phyloP scores from a whole-genome alignment of 176 grass and related monocot species.

The Hsuehochloa calcarea region DNA sequence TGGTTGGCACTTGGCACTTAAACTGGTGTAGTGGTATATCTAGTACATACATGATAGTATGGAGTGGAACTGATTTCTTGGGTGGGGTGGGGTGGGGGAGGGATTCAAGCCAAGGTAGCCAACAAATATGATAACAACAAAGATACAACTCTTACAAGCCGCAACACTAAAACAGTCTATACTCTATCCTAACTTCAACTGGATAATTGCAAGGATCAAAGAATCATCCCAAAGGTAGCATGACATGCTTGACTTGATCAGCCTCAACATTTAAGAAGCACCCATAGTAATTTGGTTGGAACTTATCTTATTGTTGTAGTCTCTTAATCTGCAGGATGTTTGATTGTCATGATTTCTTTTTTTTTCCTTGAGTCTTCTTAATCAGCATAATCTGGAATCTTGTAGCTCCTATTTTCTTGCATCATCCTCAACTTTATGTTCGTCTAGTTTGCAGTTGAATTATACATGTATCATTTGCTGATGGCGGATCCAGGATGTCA shows the following conservation, averaged over 20 bases:
- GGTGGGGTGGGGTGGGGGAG: too few relatives aligned
- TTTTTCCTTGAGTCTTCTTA: not conserved
- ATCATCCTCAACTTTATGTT: not conserved
- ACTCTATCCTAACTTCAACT: constrained; percentile 9
- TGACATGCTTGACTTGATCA: constrained; percentile 1
- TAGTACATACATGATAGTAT: not conserved
- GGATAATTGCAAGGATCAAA: not conserved
- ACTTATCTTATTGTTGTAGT: not conserved
- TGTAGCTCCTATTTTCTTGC: not conserved
- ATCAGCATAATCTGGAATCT: not conserved
- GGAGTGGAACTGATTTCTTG: not conserved
- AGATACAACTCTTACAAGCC: not conserved
- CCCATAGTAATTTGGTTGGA: not conserved
- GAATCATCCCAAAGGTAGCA: not conserved
- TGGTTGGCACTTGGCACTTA: not conserved
- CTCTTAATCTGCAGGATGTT: not conserved
- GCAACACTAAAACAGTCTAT: constrained; percentile 2
- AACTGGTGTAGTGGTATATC: not conserved
- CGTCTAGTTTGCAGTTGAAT: not conserved
- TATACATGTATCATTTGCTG: constrained; percentile 1
- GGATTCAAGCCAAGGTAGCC: not conserved
- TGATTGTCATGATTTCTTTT: not conserved
- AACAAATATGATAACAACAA: not conserved
- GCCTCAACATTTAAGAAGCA: not conserved
- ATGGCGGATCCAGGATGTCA: not conserved